Evolutionary conservation across 2,329 filamentous ascomycete species (phyloP).

Genomic region (Phyllosticta citriasiana): DNA sequence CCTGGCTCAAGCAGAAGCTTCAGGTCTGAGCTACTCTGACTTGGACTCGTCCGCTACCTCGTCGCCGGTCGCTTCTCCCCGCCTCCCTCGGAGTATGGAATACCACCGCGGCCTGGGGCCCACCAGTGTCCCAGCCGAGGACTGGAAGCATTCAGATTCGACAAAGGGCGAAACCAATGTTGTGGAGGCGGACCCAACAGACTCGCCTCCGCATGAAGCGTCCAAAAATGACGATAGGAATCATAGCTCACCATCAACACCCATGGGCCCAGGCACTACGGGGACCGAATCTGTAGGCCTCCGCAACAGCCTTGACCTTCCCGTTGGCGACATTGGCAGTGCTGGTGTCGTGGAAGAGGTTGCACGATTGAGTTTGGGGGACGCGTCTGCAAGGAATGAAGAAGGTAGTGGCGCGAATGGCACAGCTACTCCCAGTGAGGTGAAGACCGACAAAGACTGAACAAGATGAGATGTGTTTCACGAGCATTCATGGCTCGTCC

Average conservation of each 20-base stretch:
- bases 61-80: not conserved
- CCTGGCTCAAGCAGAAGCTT: not conserved
- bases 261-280: not conserved
- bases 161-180: not conserved
- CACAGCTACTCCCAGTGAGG: too few species aligned
- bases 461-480: too few species aligned
- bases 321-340: constrained; percentile 16
- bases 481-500: too few species aligned
- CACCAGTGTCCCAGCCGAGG: not conserved
- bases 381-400: not conserved
- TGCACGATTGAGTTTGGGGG: constrained; percentile 17
- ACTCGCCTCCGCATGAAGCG: not conserved
- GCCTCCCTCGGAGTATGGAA: not conserved
- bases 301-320: not conserved
- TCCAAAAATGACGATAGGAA: not conserved
- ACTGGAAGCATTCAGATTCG: not conserved
- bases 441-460: too few species aligned
- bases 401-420: not conserved
- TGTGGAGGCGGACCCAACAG: not conserved
- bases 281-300: not conserved
- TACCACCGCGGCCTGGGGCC: not conserved
- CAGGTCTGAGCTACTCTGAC: too few species aligned
- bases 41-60: not conserved
- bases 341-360: constrained; percentile 24
- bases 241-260: not conserved